phyloP scores from a whole-genome alignment of 768 basidiomycete species.

The Suillus variegatus region DNA sequence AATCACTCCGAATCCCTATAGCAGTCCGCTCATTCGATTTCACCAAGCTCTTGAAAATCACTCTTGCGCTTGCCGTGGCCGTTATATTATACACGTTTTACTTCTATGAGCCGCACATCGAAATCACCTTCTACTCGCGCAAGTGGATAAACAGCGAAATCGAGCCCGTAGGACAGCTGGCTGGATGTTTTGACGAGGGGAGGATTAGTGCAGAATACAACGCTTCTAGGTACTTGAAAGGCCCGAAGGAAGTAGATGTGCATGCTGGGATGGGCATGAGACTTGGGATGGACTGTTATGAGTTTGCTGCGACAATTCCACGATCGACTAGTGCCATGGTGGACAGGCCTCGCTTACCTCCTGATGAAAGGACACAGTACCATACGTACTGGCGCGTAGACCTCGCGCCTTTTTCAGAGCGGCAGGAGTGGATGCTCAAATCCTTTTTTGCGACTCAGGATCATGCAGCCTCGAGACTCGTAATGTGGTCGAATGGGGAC shows the following conservation, averaged over 20 bases:
- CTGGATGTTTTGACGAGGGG: conserved; percentile 72
- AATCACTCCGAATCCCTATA: conserved; percentile 17
- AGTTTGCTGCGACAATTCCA: conserved; percentile 85
- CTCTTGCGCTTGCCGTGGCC: conserved; percentile 38
- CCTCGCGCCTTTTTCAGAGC: conserved; percentile 73
- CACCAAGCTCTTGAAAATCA: conserved; percentile 43
- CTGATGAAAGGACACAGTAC: conserved; percentile 59
- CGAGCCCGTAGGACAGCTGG: conserved; percentile 58
- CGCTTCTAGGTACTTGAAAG: conserved; percentile 61
- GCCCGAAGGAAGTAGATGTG: conserved; percentile 65
- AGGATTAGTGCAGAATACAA: conserved; percentile 70
- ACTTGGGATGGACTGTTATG: conserved; percentile 87
- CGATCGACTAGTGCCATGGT: conserved; percentile 12
- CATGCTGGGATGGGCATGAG: conserved; percentile 80
- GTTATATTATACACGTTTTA: conserved; percentile 50
- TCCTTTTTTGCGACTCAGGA: conserved; percentile 95
- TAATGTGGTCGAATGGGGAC: conserved; percentile 93
- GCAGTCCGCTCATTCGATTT: conserved; percentile 38
- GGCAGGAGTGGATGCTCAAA: conserved; percentile 91
- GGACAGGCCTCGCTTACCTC: conserved; percentile 14
- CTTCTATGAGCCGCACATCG: conserved; percentile 83
- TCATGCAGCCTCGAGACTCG: conserved; percentile 56
- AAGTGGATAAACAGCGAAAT: conserved; percentile 77
- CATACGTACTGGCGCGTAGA: conserved; percentile 97
- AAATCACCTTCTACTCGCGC: conserved; percentile 76